Base-by-base conservation (phyloP, 768 basidiomycete species). In the Mycena polygramma region DNA sequence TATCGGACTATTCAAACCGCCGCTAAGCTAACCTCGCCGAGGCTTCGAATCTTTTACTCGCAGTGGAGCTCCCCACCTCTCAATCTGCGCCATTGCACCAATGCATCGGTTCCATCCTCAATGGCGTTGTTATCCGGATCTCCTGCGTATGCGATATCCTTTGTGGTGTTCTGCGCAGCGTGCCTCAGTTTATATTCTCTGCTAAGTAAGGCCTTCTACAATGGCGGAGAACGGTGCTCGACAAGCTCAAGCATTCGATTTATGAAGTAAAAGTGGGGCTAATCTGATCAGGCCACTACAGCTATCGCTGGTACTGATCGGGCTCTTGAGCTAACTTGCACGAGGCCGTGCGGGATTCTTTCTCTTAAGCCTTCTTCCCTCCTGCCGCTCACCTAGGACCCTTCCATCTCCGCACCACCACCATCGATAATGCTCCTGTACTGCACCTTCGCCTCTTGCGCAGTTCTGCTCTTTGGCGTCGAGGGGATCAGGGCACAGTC, bases 311-410 rank as follows among this genome's bases (percentile, higher is more conserved):
- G 19, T 20, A 46, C 45, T 46, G 45, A 61, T 61, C 60, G 39
- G 43, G 14, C 45, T 45, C 39, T 58, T 45, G 26, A 30, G 43
- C 4, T 26, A 45, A 30, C 7, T 45, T 41, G 57, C 24, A 58
- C 57, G 60, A 49, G 60, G 60, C 48, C 11, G 46, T 61, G 60
- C 45, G n/a, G 9, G 36, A 37, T 6, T 37, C 41, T 30, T 61
- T 61, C 57, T 61, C 46, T 61, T 61, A 61, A 61, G 60, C 30
- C 19, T 36, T 11, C 19, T 36, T 11, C 11, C 60, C 57, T 11
- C 22, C 7, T 22, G 41, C 8, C 15, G 24, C 24, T 14, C 41
- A 17, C 7, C 30, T 48, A 51, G 11, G 8, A 36, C 46, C 60
- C 35, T 48, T 24, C 14, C 48, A 49, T 49, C 46, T 11, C 59